Base-by-base conservation (phyloP, 225 moss, liverwort and hornwort species). In the Lunularia cruciata region DNA sequence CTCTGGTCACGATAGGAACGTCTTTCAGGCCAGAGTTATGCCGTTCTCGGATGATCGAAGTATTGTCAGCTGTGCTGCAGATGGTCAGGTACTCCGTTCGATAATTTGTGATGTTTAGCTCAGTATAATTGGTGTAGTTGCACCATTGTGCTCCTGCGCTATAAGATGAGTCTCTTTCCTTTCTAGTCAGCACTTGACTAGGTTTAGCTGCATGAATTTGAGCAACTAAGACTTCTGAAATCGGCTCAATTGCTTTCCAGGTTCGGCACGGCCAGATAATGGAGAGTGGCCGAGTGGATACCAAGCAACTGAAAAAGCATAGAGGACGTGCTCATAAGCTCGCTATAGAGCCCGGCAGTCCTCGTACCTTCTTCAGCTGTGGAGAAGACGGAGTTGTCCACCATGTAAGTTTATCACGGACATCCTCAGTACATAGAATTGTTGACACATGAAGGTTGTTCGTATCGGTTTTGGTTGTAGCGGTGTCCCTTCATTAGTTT, bases 301-400 rank as follows among this genome's bases (percentile, higher is more conserved):
- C 90, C 19, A 87, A 87, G 73, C 78, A 52, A 62, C 80, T 95
- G 36, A 90, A 88, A 28, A 95, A 82, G 46, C 95, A 95, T 71
- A 72, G 76, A 22, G 83, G 22, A 8, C 82, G 92, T 64, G 90
- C 80, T 27, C 92, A 88, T 68, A 95, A 92, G 77, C 77, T 94
- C 66, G 94, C 91, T 25, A 69, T 94, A 53, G 94, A 91, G 72
- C 89, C 86, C 49, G 95, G 95, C 28, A 95, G 95, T 64, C 72
- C 90, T 35, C 84, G 90, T 8, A 90, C 78, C 1, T 95, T 92
- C 68, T 95, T 79, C 57, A 95, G 83, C 64, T 84, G 83, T 69
- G 83, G 80, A 52, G 83, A 84, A 72, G 83, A 84, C 68, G 83
- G 83, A 31, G 80, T 77, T 22, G 83, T 84, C 7, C 76, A 76